These are phyloP conservation scores for Termitomyces sp. DNA, from an alignment of 768 basidiomycete genomes.

Conservation along the genomic window DNA sequence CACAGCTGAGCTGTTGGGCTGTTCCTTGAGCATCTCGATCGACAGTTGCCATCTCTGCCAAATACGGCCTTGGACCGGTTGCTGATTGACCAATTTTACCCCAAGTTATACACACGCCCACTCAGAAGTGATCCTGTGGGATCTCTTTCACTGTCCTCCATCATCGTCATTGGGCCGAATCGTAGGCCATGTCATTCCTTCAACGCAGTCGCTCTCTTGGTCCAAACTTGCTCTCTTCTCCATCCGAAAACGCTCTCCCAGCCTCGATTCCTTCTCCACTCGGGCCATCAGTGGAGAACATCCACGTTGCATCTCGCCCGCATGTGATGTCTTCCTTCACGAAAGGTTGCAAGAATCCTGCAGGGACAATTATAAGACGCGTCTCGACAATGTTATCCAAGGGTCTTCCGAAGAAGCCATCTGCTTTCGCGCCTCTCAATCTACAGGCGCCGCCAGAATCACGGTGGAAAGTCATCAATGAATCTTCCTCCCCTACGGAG, in stretches of 20 bases:
- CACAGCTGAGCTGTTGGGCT: background rate
- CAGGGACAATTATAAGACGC: constrained; percentile 22
- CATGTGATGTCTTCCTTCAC: constrained; percentile 3
- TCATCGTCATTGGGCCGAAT: background rate
- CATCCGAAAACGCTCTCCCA: constrained; percentile 4
- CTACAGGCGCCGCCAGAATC: background rate
- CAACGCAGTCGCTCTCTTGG: constrained; percentile 17
- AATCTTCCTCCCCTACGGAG: constrained; percentile 17
- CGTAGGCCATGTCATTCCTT: constrained; percentile 18
- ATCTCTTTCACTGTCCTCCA: constrained; percentile 3
- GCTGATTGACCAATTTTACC: constrained; percentile 14
- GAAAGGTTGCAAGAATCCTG: constrained; percentile 10
- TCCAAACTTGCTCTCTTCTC: constrained; percentile 2
- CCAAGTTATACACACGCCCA: background rate
- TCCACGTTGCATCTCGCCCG: constrained; percentile 8
- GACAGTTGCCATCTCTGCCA: constrained; percentile 19
- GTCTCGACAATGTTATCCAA: constrained; percentile 25
- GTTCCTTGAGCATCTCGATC: background rate
- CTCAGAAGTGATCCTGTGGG: background rate
- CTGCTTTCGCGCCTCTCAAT: constrained; percentile 12
- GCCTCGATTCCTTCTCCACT: constrained; percentile 18
- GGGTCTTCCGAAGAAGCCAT: constrained; percentile 14
- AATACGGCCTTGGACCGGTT: constrained; percentile 17
- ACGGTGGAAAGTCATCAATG: constrained; percentile 16
- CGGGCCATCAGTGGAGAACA: constrained; percentile 16